phyloP scores from a whole-genome alignment of 163 green algal species.

The Scenedesmus sp. region DNA sequence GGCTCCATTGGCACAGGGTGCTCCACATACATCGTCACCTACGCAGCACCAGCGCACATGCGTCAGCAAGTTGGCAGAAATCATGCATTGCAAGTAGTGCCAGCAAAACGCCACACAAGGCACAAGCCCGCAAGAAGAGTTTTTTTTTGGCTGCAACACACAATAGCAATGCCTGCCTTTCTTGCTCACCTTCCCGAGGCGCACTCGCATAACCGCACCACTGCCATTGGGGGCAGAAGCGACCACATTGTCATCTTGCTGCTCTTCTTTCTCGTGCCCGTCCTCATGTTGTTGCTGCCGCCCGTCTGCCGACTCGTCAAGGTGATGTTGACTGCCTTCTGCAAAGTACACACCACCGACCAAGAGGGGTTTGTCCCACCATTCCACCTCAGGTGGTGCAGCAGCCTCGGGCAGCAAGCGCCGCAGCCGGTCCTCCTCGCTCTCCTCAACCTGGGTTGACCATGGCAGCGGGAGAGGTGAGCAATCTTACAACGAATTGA shows the following conservation, averaged over 20 bases:
- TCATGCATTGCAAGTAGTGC: background rate
- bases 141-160: too few species aligned
- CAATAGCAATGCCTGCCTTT: too few species aligned
- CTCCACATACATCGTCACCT: constrained; percentile 95
- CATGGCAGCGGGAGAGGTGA: background rate
- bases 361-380: constrained; percentile 85
- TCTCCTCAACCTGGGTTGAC: background rate
- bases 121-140: too few species aligned
- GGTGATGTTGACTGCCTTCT: background rate
- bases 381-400: constrained; percentile 76
- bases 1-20: constrained; percentile 96
- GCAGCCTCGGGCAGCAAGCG: constrained; percentile 26
- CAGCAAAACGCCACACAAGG: too few species aligned
- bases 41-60: background rate
- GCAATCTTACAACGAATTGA: background rate
- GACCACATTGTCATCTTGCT: background rate
- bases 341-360: constrained; percentile 46
- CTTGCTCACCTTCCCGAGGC: constrained; percentile 17
- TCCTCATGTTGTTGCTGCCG: background rate
- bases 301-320: background rate
- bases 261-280: too few species aligned
- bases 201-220: background rate
- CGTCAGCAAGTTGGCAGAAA: too few species aligned
- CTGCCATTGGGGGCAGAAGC: background rate
- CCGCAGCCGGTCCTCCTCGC: constrained; percentile 28